A percentile compares a stretch with the other conserved stretches of the same genome.
Evolutionary conservation across 2,329 filamentous ascomycete genomes (phyloP).

Genomic region (Clarireedia paspali): DNA sequence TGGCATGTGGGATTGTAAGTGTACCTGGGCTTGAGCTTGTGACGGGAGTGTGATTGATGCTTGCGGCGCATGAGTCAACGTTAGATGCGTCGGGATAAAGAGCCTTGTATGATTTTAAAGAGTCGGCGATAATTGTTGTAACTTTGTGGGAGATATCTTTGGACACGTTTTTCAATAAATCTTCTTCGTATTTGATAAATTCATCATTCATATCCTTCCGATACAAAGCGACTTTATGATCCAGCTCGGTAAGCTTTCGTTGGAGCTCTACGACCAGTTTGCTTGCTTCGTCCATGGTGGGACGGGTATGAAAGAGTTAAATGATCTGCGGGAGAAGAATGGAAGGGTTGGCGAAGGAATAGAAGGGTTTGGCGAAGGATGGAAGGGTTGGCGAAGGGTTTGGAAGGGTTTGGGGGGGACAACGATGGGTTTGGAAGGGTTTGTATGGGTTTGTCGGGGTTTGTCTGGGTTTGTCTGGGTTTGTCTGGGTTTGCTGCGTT

Average conservation of each 20-base stretch:
- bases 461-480: too few species aligned
- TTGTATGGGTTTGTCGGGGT: too few species aligned
- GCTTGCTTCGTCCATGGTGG: conserved; percentile 40
- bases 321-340: conserved; percentile 28
- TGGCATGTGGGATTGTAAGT: conserved; percentile 1
- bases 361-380: too few species aligned
- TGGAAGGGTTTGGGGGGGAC: conserved; percentile 28
- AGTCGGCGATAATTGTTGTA: conserved; percentile 32
- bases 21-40: neutral
- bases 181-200: conserved; percentile 46
- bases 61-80: conserved; percentile 20
- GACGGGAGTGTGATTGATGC: conserved; percentile 13
- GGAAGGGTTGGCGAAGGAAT: conserved; percentile 37
- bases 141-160: conserved; percentile 41
- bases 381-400: conserved; percentile 41
- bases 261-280: conserved; percentile 33
- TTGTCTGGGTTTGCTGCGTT: too few species aligned
- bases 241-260: conserved; percentile 40
- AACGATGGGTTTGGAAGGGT: too few species aligned
- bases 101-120: conserved; percentile 18
- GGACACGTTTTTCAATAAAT: conserved; percentile 41
- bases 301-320: conserved; percentile 8
- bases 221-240: conserved; percentile 48
- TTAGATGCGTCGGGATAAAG: conserved; percentile 19
- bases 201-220: conserved; percentile 49